Base-by-base conservation (phyloP, 208 protist species). In the Spironucleus salmonicida region DNA sequence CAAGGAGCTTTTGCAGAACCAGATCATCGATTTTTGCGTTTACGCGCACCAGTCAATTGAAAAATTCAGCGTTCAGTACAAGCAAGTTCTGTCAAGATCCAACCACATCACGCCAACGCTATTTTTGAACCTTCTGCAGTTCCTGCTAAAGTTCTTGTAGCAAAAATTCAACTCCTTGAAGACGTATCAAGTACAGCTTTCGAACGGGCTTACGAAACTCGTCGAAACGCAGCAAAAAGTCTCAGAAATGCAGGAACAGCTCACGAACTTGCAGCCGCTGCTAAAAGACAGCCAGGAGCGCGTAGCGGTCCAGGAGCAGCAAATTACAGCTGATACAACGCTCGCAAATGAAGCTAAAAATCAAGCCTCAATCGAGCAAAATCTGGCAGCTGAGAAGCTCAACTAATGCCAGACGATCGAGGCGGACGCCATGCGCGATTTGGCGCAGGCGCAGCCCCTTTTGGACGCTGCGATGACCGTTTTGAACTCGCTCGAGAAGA, bases 21-120 rank as follows among this genome's bases (percentile, higher is more conserved):
- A 15, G 30, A 67, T 67, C 30, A 45, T 71, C 64, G 45, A 71
- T 29, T 11, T 71, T 49, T 89, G 83, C 76, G 38, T 81, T 59
- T 30, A 74, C 0, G 84, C 88, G 15, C 64, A 71, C 38, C 9
- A 42, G 11, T 71, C 49, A 35, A 75, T 82, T 35, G 38, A 74
- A 38, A 58, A 61, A 32, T 15, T 76, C 7, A 66, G 77, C 4
- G 62, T 49, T n/a, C n/a, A 86, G 62, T 97, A 94, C 78, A 84
- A 93, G 1, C 83, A 84, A 26, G 87, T 95, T 78, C 85, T 90
- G 62, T 80, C 87, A 35, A 89, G 95, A 7, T 84, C 94, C 82
- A 96, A 94, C 83, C 95, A 96, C 82, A 93, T 97, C 32, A 98
- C 95, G 32, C 95, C 95, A n/a, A 96, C 93, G 15, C 93, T 89